Evolutionary conservation across 192 early-diverging fungal genomes (phyloP).

Genomic region (Coemansia umbellata): DNA sequence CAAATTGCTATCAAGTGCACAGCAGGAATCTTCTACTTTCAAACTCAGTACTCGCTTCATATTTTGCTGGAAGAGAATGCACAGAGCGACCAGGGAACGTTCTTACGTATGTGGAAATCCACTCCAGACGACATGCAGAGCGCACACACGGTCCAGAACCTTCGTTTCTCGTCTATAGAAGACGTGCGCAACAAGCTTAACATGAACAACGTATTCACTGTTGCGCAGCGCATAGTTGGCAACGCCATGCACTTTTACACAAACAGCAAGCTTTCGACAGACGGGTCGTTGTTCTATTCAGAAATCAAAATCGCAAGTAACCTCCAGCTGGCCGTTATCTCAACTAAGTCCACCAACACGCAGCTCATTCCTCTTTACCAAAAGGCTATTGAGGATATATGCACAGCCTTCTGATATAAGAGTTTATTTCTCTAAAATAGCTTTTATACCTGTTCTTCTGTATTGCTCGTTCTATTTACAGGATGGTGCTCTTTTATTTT

Average conservation of each 20-base stretch:
- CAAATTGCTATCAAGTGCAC: conserved; percentile 71
- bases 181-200: conserved; percentile 55
- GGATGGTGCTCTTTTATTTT: too few relatives aligned
- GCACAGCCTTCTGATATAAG: conserved; percentile 30
- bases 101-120: conserved; percentile 56
- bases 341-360: conserved; percentile 42
- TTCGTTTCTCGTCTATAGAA: conserved; percentile 40
- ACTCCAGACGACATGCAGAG: conserved; percentile 37
- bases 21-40: conserved; percentile 67
- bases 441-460: background rate
- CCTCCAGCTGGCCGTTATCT: conserved; percentile 32
- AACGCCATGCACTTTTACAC: conserved; percentile 60
- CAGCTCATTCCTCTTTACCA: conserved; percentile 44
- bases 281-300: conserved; percentile 58
- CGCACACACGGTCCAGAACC: conserved; percentile 14
- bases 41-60: conserved; percentile 60
- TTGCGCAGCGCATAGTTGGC: conserved; percentile 59
- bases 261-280: conserved; percentile 48
- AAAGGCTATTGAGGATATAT: conserved; percentile 46
- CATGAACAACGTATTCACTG: conserved; percentile 60
- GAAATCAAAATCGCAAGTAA: conserved; percentile 60
- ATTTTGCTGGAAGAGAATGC: conserved; percentile 53
- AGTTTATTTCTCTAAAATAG: background rate
- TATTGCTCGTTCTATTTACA: background rate
- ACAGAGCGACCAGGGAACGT: conserved; percentile 48